Evolutionary conservation across 1,284 basidiomycete genomes (phyloP), one percentile per base, ranked within the genome.

Genomic region (Porogramme epimiltina): DNA sequence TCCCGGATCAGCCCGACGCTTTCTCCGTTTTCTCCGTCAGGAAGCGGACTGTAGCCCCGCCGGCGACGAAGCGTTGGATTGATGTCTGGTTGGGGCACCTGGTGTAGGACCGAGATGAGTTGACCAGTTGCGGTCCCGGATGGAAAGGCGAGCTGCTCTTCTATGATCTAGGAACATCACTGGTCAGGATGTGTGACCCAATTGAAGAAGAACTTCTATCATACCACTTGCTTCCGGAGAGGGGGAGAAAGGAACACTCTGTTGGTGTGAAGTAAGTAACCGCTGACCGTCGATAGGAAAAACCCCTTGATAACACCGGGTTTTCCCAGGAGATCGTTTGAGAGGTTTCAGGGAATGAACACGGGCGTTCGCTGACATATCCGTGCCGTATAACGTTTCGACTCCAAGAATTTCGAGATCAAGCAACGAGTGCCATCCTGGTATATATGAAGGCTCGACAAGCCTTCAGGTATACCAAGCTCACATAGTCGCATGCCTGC

Each of bases 71-170:
- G 70, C 0, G 80, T 78, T 9, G 13, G 5, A 16, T 13, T 16
- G 5, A 10, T 16, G 23, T 82, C 79, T 18, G 84, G 83, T 28
- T 82, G 81, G 2, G 89, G 88, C 43, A 87, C 69, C 55, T 81
- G 70, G 64, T 98, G 94, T n/a, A 98, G 78, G 10, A 98, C 90
- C 1, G 92, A 89, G 42, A 98, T 94, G 18, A 98, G 78, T 64
- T 98, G 95, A 1, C 95, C 96, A 0, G 95, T 98, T 0, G 95
- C 95, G n/a, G 91, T 97, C 20, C 96, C 96, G 0, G 91, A 94
- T 0, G 95, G 95, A 61, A 98, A 98, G 0, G 91, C 79, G 15
- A 98, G 82, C 68, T 96, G 87, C 68, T 98, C 95, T 67, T 95
- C 89, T 39, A 98, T 85, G 52, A 98, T 95, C 87, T 93, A 28